Evolutionary conservation across 2,329 filamentous ascomycete genomes (phyloP).

Genomic region (Torrubiellomyces zombiae): DNA sequence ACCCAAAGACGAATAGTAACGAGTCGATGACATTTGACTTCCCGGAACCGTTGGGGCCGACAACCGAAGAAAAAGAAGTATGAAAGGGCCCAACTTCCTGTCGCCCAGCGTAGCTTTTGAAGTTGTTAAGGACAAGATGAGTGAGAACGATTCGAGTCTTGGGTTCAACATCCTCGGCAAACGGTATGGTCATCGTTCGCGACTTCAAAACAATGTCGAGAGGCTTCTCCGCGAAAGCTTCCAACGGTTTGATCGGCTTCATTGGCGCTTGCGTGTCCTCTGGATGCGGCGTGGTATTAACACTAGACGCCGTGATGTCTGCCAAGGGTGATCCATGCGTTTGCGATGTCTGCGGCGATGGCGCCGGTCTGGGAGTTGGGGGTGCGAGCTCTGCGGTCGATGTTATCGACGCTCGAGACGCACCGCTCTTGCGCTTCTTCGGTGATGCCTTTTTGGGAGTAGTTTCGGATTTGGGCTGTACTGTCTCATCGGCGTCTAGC

Average conservation of each 20-base stretch:
- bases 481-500: constrained; percentile 16
- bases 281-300: constrained; percentile 28
- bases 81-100: constrained; percentile 97
- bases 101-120: constrained; percentile 94
- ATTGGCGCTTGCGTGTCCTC: constrained; percentile 25
- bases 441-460: constrained; percentile 30
- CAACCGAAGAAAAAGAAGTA: constrained; percentile 90
- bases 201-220: constrained; percentile 91
- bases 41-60: constrained; percentile 92
- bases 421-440: constrained; percentile 53
- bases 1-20: constrained; percentile 95
- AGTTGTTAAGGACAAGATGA: constrained; percentile 83
- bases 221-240: constrained; percentile 67
- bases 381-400: constrained; percentile 21
- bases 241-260: constrained; percentile 59
- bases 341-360: constrained; percentile 37
- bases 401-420: constrained; percentile 23
- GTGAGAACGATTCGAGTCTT: constrained; percentile 86
- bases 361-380: constrained; percentile 33
- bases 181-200: constrained; percentile 47
- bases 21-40: constrained; percentile 99
- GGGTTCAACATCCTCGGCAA: constrained; percentile 59
- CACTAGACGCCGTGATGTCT: constrained; percentile 53
- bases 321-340: constrained; percentile 42
- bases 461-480: constrained; percentile 15